Conservation (phyloP, 2,329 filamentous ascomycete species). For the Pyricularia sp. region DNA sequence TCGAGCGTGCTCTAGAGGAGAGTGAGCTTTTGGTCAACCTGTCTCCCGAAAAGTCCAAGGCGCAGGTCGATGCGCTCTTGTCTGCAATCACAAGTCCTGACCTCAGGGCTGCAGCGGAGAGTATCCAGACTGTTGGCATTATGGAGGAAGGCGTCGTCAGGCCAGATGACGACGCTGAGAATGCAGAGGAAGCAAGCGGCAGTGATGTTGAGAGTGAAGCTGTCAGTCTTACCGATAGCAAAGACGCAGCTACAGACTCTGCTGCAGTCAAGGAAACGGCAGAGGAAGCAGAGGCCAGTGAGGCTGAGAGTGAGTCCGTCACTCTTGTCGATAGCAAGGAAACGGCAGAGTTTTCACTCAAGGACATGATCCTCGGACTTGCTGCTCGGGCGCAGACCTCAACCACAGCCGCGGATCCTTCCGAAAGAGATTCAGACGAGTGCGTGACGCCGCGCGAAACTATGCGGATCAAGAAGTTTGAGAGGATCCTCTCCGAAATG, state of each 20-base stretch:
- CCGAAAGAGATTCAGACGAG: not conserved
- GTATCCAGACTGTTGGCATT: conserved; percentile 4
- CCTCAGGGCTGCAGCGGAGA: conserved; percentile 12
- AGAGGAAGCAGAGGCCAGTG: not conserved
- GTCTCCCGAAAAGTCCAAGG: conserved; percentile 33
- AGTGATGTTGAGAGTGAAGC: not conserved
- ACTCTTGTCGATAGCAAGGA: not conserved
- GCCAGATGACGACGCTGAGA: not conserved
- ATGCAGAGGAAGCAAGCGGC: not conserved
- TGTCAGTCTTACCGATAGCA: not conserved
- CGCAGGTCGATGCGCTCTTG: conserved; percentile 41
- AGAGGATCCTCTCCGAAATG: conserved; percentile 40
- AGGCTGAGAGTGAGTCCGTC: not conserved
- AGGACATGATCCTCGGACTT: conserved; percentile 42
- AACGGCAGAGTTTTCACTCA: conserved; percentile 20
- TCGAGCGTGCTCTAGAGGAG: conserved; percentile 44
- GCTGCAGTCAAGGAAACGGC: not conserved
- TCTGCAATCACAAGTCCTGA: conserved; percentile 30
- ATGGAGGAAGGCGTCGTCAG: not conserved
- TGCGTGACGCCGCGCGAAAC: not conserved
- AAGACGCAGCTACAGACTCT: not conserved
- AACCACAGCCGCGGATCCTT: not conserved
- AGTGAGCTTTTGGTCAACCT: conserved; percentile 40
- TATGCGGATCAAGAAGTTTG: conserved; percentile 35
- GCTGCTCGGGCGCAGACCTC: conserved; percentile 33